Evolutionary conservation across 129 eudicot genomes (phyloP).

Genomic region (Calendula officinalis): DNA sequence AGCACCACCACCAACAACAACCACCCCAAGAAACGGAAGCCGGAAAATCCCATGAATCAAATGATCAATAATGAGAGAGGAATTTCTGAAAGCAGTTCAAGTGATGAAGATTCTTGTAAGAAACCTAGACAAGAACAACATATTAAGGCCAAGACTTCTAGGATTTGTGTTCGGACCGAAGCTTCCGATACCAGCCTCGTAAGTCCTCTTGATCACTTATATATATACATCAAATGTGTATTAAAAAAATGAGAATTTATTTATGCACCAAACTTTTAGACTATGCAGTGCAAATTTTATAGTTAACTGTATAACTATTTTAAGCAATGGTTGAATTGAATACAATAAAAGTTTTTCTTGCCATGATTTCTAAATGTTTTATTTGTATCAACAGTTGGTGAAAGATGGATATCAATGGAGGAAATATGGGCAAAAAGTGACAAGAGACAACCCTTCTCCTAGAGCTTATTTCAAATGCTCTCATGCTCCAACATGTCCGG

Average conservation of each 20-base stretch:
- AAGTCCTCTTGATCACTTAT: conserved; percentile 27
- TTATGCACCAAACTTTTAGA: too few relatives aligned
- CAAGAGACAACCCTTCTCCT: conserved; percentile 97
- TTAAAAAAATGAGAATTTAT: too few relatives aligned
- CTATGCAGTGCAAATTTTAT: too few relatives aligned
- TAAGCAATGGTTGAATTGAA: too few relatives aligned
- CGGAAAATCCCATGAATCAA: conserved; percentile 31
- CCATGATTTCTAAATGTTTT: conserved; percentile 9
- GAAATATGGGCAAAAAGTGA: conserved; percentile 98
- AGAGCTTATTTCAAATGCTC: conserved; percentile 99
- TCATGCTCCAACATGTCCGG: conserved; percentile 93
- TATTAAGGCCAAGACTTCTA: conserved; percentile 66
- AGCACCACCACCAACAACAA: conserved; percentile 26
- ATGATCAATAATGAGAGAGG: conserved; percentile 39
- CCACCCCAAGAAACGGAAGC: conserved; percentile 47
- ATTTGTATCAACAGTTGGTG: conserved; percentile 48
- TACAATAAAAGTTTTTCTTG: too few relatives aligned
- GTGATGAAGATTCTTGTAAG: conserved; percentile 84
- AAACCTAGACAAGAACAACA: conserved; percentile 67
- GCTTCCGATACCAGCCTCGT: conserved; percentile 86
- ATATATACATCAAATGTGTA: not conserved
- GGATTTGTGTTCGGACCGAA: conserved; percentile 56
- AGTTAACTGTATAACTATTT: too few relatives aligned
- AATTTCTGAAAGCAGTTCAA: conserved; percentile 70
- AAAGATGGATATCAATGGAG: conserved; percentile 99